Conservation (phyloP, 768 basidiomycete genomes). For the Amanita exitialis region DNA sequence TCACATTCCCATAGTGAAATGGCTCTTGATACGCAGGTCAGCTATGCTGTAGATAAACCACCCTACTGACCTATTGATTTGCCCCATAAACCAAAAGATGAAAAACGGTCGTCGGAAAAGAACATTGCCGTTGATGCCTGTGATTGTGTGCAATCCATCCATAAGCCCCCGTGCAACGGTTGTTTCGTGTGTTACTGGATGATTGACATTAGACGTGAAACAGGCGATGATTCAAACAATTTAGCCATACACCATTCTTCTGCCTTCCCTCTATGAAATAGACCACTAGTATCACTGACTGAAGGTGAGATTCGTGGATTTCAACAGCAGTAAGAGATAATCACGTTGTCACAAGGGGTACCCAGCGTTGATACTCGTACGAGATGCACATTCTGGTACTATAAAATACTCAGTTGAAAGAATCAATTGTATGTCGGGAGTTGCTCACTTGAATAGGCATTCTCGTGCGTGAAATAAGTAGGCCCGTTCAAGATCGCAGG, state of each 20-base stretch:
- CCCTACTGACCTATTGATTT: conserved; percentile 41
- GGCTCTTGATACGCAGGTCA: conserved; percentile 24
- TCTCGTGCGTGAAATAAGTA: conserved; percentile 66
- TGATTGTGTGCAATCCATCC: conserved; percentile 48
- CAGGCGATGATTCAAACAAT: conserved; percentile 5
- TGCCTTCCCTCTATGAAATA: conserved; percentile 46
- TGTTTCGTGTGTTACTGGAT: conserved; percentile 50
- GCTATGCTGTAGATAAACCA: not conserved
- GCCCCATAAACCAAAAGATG: conserved; percentile 69
- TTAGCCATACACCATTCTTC: conserved; percentile 55
- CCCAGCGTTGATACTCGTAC: conserved; percentile 56
- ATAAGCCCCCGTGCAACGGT: conserved; percentile 50
- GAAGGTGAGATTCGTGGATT: not conserved
- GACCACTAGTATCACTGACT: conserved; percentile 30
- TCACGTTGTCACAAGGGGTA: conserved; percentile 49
- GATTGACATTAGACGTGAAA: conserved; percentile 6
- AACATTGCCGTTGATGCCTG: conserved; percentile 38
- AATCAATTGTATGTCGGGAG: not conserved
- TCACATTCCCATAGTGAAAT: conserved; percentile 55
- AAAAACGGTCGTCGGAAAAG: conserved; percentile 55
- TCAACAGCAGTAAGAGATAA: conserved; percentile 11
- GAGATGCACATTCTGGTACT: conserved; percentile 66
- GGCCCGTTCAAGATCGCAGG: conserved; percentile 55
- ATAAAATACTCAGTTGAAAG: conserved; percentile 8
- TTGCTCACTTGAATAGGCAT: conserved; percentile 65